Conservation (phyloP, 2,329 filamentous ascomycete genomes). For the Ascochyta fabae region DNA sequence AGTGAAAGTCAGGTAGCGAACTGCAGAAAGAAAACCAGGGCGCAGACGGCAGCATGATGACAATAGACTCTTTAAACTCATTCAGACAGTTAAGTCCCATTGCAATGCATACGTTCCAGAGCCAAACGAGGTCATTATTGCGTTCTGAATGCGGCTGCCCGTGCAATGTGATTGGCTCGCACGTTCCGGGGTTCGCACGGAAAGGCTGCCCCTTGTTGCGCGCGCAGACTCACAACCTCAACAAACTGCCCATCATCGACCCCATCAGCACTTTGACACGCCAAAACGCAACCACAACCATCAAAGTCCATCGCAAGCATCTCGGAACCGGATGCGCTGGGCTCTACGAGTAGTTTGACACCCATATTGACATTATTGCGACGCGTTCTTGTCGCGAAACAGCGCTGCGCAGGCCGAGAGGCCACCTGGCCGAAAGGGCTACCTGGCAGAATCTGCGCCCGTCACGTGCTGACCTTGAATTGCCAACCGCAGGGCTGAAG, state of each 20-base stretch:
- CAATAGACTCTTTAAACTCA: background rate
- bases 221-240: slow-evolving; percentile 23
- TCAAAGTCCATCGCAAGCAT: slow-evolving; percentile 32
- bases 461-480: slow-evolving; percentile 35
- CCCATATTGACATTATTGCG: slow-evolving; percentile 40
- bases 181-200: slow-evolving; percentile 1
- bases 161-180: slow-evolving; percentile 10
- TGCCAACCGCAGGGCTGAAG: slow-evolving; percentile 17
- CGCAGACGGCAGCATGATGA: background rate
- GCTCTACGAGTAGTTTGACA: slow-evolving; percentile 36
- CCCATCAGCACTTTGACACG: slow-evolving; percentile 22
- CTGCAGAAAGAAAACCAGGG: background rate
- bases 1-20: background rate
- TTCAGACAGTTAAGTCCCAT: background rate
- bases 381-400: slow-evolving; percentile 36
- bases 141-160: slow-evolving; percentile 10
- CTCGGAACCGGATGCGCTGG: slow-evolving; percentile 28
- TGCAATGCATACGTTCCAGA: background rate
- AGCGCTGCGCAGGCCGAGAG: slow-evolving; percentile 27
- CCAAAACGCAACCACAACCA: slow-evolving; percentile 24
- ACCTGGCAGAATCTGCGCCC: slow-evolving; percentile 29
- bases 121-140: slow-evolving; percentile 1
- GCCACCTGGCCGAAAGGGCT: slow-evolving; percentile 30
- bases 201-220: slow-evolving; percentile 20
- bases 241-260: slow-evolving; percentile 19